phyloP scores from a whole-genome alignment of 768 basidiomycete genomes.

The Lactifluus pinguis region DNA sequence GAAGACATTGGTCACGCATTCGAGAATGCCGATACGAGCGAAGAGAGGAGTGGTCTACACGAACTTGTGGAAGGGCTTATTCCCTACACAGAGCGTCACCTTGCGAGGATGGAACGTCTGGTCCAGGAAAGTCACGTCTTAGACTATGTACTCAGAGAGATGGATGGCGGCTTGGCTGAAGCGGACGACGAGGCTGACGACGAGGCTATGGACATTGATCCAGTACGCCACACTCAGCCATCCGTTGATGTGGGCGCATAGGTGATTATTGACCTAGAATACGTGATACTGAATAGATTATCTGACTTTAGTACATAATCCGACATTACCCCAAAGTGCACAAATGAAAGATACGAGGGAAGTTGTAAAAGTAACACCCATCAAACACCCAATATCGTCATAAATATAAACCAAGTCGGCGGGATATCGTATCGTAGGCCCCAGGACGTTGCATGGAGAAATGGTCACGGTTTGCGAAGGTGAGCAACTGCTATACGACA shows the following conservation, averaged over 20 bases:
- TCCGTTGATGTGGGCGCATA: background rate
- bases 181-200: slow-evolving; percentile 30
- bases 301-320: background rate
- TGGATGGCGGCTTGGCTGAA: slow-evolving; percentile 49
- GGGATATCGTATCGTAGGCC: background rate
- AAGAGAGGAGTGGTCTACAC: slow-evolving; percentile 33
- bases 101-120: slow-evolving; percentile 72
- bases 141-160: slow-evolving; percentile 80
- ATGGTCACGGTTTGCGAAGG: background rate
- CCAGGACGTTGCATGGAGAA: background rate
- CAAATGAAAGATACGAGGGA: background rate
- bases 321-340: background rate
- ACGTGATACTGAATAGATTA: background rate
- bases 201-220: slow-evolving; percentile 20
- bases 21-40: slow-evolving; percentile 6
- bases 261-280: background rate
- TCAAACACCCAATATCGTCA: background rate
- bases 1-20: slow-evolving; percentile 71
- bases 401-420: background rate
- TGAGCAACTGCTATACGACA: slow-evolving; percentile 40
- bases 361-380: background rate
- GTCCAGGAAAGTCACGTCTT: slow-evolving; percentile 95
- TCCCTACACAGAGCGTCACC: slow-evolving; percentile 92
- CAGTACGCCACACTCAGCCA: background rate
- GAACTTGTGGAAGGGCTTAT: slow-evolving; percentile 81